phyloP scores from a whole-genome alignment of 495 filamentous ascomycete genomes.

The Tuber magnatum region DNA sequence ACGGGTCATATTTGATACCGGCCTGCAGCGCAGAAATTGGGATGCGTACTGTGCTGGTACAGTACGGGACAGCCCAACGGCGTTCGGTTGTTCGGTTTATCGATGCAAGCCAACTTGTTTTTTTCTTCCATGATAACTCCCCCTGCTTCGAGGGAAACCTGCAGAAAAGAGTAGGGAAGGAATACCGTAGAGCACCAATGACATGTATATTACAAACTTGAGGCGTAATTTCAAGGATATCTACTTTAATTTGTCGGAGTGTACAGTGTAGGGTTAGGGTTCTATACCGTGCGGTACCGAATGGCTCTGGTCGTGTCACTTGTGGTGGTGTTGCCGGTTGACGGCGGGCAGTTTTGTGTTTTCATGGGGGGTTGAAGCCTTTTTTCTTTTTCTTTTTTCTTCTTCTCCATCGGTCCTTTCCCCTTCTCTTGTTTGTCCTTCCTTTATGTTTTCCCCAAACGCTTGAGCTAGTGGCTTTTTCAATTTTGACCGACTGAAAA shows the following conservation, averaged over 20 bases:
- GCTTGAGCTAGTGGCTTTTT: conserved; percentile 2
- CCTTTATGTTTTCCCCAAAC: background rate
- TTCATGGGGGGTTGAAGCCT: background rate
- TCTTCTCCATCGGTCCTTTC: background rate
- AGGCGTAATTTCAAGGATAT: background rate
- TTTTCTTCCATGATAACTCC: background rate
- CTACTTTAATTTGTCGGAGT: background rate
- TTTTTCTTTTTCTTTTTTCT: background rate
- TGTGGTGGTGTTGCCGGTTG: background rate
- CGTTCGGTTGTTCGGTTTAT: background rate
- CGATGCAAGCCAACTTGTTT: background rate
- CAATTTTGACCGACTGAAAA: conserved; percentile 18
- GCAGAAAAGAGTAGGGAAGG: background rate
- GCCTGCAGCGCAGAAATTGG: background rate
- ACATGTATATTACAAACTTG: background rate
- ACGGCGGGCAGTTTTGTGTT: background rate
- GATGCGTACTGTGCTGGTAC: background rate
- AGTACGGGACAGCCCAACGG: background rate
- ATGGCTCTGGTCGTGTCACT: background rate
- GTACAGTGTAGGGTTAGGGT: background rate
- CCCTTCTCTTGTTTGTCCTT: background rate
- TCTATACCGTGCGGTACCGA: background rate
- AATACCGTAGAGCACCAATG: background rate
- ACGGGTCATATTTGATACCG: conserved; percentile 4
- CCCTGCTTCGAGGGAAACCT: background rate